These are phyloP conservation scores for Kuraishia ogatae DNA, from an alignment of 805 yeast species.

Conservation along the genomic window DNA sequence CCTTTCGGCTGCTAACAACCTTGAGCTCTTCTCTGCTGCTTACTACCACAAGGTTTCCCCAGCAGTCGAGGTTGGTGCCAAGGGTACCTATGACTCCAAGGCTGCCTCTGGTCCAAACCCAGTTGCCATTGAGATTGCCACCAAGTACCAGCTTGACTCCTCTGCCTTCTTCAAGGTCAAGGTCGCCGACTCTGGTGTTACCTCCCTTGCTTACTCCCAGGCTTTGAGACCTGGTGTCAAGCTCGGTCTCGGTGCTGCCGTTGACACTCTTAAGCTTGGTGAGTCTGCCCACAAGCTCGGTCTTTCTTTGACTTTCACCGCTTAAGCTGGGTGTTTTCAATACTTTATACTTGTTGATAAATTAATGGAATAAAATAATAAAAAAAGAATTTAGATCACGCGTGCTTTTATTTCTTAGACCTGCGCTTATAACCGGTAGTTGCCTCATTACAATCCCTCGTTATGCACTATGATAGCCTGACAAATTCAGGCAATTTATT, in stretches of 20 bases:
- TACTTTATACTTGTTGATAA: background rate
- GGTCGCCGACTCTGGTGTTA: slow-evolving; percentile 91
- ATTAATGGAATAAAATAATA: background rate
- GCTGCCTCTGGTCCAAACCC: slow-evolving; percentile 61
- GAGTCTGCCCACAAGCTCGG: slow-evolving; percentile 99
- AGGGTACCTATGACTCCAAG: slow-evolving; percentile 90
- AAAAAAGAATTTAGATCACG: background rate
- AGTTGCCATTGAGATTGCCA: slow-evolving; percentile 91
- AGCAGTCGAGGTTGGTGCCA: slow-evolving; percentile 93
- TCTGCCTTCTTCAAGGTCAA: slow-evolving; percentile 92
- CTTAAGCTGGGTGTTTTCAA: slow-evolving; percentile 34
- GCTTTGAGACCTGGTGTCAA: slow-evolving; percentile 93
- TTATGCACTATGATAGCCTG: slow-evolving; percentile 16
- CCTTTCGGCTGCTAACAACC: slow-evolving; percentile 75
- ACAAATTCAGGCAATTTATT: slow-evolving; percentile 58
- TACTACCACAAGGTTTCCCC: slow-evolving; percentile 95
- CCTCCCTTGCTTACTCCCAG: slow-evolving; percentile 92
- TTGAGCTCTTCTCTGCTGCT: slow-evolving; percentile 86
- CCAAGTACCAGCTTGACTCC: slow-evolving; percentile 86
- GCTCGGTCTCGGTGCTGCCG: slow-evolving; percentile 93
- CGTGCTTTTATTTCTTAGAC: background rate
- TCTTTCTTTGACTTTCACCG: slow-evolving; percentile 86
- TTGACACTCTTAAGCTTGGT: slow-evolving; percentile 90
- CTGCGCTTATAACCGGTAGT: no score
- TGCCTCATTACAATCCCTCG: no score